Percentiles rank a stretch among this genome's conserved stretches.
Conservation (phyloP, 2,329 filamentous ascomycete species). For the Trichoderma oligosporum region DNA sequence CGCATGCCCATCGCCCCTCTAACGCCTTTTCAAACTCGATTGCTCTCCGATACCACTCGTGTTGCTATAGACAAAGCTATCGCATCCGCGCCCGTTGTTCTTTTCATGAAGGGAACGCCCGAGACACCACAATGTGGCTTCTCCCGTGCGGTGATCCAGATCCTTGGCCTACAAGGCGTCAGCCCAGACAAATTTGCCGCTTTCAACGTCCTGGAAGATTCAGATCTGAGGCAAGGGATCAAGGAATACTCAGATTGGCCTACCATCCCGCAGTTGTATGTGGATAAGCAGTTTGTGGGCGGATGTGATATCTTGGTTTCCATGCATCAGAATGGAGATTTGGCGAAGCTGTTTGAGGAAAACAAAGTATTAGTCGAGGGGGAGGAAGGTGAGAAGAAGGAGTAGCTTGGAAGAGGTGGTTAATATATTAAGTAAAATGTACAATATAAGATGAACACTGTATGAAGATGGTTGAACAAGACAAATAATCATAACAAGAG, state of each 20-base stretch:
- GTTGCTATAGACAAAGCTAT: constrained; percentile 89
- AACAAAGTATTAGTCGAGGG: constrained; percentile 73
- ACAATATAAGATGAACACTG: constrained; percentile 13
- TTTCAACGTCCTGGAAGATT: constrained; percentile 93
- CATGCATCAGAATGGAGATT: constrained; percentile 94
- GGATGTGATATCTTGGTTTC: constrained; percentile 96
- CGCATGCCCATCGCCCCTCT: constrained; percentile 25
- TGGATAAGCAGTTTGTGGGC: constrained; percentile 92
- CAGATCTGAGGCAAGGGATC: constrained; percentile 83
- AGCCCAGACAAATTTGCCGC: constrained; percentile 96
- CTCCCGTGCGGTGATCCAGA: constrained; percentile 90
- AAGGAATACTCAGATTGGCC: constrained; percentile 99
- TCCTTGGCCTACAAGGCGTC: constrained; percentile 89
- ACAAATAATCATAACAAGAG: neutral
- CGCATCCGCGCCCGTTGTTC: constrained; percentile 79
- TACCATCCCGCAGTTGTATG: constrained; percentile 94
- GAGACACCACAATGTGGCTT: constrained; percentile 96
- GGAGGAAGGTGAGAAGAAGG: constrained; percentile 44
- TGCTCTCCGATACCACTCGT: constrained; percentile 75
- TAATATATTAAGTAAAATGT: constrained; percentile 1
- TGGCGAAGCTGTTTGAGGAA: constrained; percentile 87
- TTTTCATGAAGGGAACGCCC: constrained; percentile 99
- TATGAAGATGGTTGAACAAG: neutral
- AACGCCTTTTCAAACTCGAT: constrained; percentile 50
- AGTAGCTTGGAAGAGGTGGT: constrained; percentile 23